phyloP scores from a whole-genome alignment of 352 stramenopile species.

The Phytophthora hybrid region DNA sequence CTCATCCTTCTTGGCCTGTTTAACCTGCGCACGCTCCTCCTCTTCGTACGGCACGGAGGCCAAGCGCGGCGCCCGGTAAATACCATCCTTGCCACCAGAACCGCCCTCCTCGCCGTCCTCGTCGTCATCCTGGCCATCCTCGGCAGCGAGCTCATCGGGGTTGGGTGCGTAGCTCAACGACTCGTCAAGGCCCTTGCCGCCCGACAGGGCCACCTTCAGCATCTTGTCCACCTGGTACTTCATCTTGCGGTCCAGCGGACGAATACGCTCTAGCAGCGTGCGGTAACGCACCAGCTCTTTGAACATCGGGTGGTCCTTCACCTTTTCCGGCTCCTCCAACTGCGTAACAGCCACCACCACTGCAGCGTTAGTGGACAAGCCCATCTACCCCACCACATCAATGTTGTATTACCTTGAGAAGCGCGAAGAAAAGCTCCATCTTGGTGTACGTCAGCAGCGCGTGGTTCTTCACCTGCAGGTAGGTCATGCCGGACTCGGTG shows the following conservation, averaged over 20 bases:
- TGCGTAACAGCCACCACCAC: slow-evolving; percentile 18
- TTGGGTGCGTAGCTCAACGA: slow-evolving; percentile 86
- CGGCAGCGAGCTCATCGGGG: slow-evolving; percentile 66
- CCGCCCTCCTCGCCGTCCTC: slow-evolving; percentile 47
- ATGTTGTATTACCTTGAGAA: slow-evolving; percentile 70
- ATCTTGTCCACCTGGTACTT: slow-evolving; percentile 93
- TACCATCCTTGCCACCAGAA: slow-evolving; percentile 56
- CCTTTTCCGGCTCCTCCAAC: slow-evolving; percentile 73
- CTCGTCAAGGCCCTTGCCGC: slow-evolving; percentile 76
- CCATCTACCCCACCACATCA: not conserved
- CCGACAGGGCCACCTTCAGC: slow-evolving; percentile 86
- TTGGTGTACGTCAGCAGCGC: slow-evolving; percentile 88
- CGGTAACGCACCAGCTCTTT: slow-evolving; percentile 88
- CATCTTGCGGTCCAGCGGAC: slow-evolving; percentile 87
- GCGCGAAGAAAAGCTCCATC: slow-evolving; percentile 86
- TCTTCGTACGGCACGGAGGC: slow-evolving; percentile 87
- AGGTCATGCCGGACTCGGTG: slow-evolving; percentile 76
- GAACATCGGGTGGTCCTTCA: slow-evolving; percentile 84
- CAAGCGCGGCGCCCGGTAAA: slow-evolving; percentile 82
- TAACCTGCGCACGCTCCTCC: slow-evolving; percentile 80
- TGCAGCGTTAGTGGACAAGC: not conserved
- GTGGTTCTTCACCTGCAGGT: slow-evolving; percentile 91
- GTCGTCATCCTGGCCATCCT: slow-evolving; percentile 67
- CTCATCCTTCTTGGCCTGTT: slow-evolving; percentile 85
- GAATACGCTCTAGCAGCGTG: slow-evolving; percentile 86